phyloP scores from a whole-genome alignment of 768 basidiomycete genomes.

The Mycena albidolilacea region DNA sequence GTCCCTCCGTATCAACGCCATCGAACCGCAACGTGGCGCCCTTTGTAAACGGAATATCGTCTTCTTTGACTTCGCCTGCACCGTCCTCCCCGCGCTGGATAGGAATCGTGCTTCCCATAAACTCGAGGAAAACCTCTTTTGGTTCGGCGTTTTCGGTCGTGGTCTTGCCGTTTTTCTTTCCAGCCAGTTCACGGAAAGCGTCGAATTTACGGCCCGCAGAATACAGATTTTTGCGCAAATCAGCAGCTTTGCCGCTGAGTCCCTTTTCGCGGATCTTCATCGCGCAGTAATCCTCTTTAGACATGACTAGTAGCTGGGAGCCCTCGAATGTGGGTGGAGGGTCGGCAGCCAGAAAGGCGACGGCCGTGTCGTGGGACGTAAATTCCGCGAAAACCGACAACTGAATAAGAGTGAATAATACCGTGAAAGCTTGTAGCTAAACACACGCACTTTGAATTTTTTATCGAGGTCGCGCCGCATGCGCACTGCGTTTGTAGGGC shows the following conservation, averaged over 20 bases:
- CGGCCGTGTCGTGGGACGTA: constrained; percentile 74
- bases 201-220: constrained; percentile 75
- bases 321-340: constrained; percentile 88
- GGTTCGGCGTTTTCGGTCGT: constrained; percentile 51
- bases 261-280: constrained; percentile 98
- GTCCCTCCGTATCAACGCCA: constrained; percentile 64
- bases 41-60: constrained; percentile 67
- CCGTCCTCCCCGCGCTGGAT: constrained; percentile 75
- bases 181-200: constrained; percentile 80
- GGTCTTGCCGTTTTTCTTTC: constrained; percentile 50
- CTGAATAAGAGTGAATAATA: constrained; percentile 5
- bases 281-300: constrained; percentile 93
- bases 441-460: constrained; percentile 37
- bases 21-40: constrained; percentile 71
- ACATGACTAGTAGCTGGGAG: constrained; percentile 85
- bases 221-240: constrained; percentile 69
- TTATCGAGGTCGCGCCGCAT: constrained; percentile 79
- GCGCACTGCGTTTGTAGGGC: constrained; percentile 84
- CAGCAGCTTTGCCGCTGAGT: constrained; percentile 79
- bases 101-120: constrained; percentile 78
- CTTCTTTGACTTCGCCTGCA: constrained; percentile 74
- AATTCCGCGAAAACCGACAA: constrained; percentile 94
- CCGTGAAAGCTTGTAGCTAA: neutral
- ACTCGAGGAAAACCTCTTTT: constrained; percentile 78
- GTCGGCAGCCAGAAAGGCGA: constrained; percentile 84